These are phyloP conservation scores for Juglanconis juglandina DNA, from an alignment of 2,329 filamentous ascomycete genomes.

Conservation along the genomic window DNA sequence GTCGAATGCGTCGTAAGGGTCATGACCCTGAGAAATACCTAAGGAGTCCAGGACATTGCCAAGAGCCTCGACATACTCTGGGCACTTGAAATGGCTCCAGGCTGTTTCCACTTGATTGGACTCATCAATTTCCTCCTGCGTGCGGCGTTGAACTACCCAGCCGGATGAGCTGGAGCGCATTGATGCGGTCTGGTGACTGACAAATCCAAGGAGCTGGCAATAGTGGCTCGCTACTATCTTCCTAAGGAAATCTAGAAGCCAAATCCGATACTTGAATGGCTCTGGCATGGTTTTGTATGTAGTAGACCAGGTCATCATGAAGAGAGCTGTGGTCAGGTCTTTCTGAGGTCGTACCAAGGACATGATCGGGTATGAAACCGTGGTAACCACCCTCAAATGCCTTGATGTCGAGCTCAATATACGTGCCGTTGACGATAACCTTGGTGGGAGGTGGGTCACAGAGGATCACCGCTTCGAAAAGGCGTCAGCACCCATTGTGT, in stretches of 20 bases:
- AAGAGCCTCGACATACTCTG: constrained; percentile 13
- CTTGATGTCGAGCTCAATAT: not conserved
- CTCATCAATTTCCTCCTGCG: constrained; percentile 6
- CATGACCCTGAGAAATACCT: not conserved
- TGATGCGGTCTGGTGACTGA: constrained; percentile 11
- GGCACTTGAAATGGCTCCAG: constrained; percentile 13
- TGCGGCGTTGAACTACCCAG: constrained; percentile 8
- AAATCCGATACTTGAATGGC: not conserved
- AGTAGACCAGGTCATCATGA: constrained; percentile 2
- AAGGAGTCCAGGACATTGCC: constrained; percentile 5
- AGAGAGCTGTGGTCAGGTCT: not conserved
- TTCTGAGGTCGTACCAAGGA: not conserved
- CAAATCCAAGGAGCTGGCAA: constrained; percentile 12
- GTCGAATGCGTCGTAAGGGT: not conserved
- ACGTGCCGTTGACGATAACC: not conserved
- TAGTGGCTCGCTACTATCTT: constrained; percentile 11
- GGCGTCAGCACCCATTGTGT: not conserved
- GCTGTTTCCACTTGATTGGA: constrained; percentile 12
- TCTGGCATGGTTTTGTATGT: not conserved
- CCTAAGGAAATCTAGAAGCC: constrained; percentile 1
- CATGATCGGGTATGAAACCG: constrained; percentile 8
- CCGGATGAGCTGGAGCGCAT: constrained; percentile 7
- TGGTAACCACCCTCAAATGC: constrained; percentile 9
- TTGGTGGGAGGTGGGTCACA: constrained; percentile 2
- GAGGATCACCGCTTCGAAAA: constrained; percentile 1